Base-by-base conservation (phyloP, 2,329 filamentous ascomycete species). In the Alternaria sp. region DNA sequence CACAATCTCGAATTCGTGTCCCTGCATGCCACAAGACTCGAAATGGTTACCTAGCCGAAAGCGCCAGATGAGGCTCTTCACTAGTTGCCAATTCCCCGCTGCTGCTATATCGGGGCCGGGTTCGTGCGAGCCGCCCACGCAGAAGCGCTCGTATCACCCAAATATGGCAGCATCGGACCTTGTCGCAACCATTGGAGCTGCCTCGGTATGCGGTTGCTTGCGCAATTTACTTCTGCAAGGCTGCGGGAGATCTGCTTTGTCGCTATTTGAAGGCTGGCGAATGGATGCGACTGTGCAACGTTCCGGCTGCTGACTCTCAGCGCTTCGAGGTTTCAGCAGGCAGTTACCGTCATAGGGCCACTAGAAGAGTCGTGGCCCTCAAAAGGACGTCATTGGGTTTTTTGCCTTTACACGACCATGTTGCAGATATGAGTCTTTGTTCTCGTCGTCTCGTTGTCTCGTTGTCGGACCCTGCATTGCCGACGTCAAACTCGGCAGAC, bases 1-100 rank as follows among this genome's bases (percentile, higher is more conserved):
- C 48, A 56, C 56, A 56, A 62, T 62, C 46, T 65, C 58, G 52
- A 59, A 58, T 39, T 49, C 52, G 36, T 45, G 23, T 54, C 51
- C 56, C 53, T 55, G 44, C 53, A 50, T 50, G 21, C 31, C n/a
- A 39, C 31, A n/a, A 23, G 21, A n/a, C 39, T 36, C 24, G n/a
- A 40, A 40, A 34, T 21, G 54, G 36, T 5, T 46, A 45, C 39
- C 48, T 59, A 55, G 46, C 51, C 48, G 54, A 63, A 63, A 60
- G 65, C 63, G 71, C 72, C 65, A 49, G 51, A 66, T 72, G 72
- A 65, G 72, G 72, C 72, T 76, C 69, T 68, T 62, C 64, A 59
- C 61, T 57, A 55, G 58, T 65, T 56, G 61, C 62, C 59, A 56
- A 37, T 54, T 45, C 44, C 44, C 57, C 50, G 63, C 68, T 65